Evolutionary conservation across 2,329 filamentous ascomycete genomes (phyloP).

Genomic region (Fusarium burgessii): DNA sequence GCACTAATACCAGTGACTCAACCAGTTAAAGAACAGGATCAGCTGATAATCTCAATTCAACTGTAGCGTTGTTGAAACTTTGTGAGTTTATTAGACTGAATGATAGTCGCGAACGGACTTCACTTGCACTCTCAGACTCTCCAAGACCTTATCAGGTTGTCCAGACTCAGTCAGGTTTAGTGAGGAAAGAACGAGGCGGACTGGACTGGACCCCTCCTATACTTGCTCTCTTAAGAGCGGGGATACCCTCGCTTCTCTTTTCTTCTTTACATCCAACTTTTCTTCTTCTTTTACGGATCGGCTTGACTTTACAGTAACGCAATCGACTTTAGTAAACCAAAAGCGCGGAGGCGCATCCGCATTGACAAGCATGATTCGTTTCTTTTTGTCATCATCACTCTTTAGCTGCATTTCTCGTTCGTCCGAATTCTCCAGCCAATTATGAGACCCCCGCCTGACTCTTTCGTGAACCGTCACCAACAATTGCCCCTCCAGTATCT

Average conservation of each 20-base stretch:
- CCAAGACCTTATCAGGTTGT: background rate
- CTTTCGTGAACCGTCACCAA: conserved; percentile 8
- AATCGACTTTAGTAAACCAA: conserved; percentile 5
- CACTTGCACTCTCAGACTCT: background rate
- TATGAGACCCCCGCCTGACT: conserved; percentile 5
- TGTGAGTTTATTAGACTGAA: background rate
- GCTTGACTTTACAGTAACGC: background rate
- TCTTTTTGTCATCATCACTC: conserved; percentile 22
- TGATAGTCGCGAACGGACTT: conserved; percentile 7
- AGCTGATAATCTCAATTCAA: conserved; percentile 1
- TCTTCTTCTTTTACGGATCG: background rate
- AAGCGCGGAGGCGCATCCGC: background rate
- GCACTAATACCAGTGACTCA: conserved; percentile 1
- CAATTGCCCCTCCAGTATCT: background rate
- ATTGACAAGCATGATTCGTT: background rate
- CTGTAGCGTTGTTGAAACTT: background rate
- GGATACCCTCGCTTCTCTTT: conserved; percentile 22
- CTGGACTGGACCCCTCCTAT: conserved; percentile 22
- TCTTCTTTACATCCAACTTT: conserved; percentile 27
- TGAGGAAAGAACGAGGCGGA: conserved; percentile 22
- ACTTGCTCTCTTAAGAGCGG: conserved; percentile 19
- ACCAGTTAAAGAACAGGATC: conserved; percentile 6
- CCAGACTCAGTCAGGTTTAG: conserved; percentile 10
- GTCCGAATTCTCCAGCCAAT: conserved; percentile 6
- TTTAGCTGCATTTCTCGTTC: conserved; percentile 11